Evolutionary conservation across 306 rosid species (phyloP).

Genomic region (Cucurbita ficifolia): DNA sequence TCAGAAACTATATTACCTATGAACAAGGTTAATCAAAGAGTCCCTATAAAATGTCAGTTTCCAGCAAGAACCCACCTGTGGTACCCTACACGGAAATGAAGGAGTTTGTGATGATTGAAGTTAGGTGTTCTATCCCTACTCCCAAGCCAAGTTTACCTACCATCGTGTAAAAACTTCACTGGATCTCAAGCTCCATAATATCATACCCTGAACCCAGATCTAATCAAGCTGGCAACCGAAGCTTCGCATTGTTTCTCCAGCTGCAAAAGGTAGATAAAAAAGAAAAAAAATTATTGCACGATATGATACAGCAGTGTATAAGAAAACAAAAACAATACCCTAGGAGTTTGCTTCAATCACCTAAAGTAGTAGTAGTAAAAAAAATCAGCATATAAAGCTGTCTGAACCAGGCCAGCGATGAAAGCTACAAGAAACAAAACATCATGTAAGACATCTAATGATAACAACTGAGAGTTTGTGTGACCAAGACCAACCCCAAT

Average conservation of each 20-base stretch:
- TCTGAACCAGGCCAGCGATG: conserved; percentile 74
- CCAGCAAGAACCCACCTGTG: conserved; percentile 1
- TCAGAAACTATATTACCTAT: conserved; percentile 1
- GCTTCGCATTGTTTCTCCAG: conserved; percentile 85
- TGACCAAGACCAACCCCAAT: not conserved
- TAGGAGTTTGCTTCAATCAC: conserved; percentile 17
- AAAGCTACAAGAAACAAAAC: conserved; percentile 39
- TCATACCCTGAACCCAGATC: conserved; percentile 10
- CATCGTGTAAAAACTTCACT: conserved; percentile 1
- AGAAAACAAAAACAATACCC: not conserved
- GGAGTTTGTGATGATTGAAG: conserved; percentile 2
- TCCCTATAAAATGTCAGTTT: conserved; percentile 13
- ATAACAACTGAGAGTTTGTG: not conserved
- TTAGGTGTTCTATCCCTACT: conserved; percentile 2
- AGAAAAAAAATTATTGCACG: not conserved
- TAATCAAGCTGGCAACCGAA: conserved; percentile 71
- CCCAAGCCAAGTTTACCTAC: conserved; percentile 7
- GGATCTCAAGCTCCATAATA: conserved; percentile 16
- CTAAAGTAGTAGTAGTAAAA: conserved; percentile 88
- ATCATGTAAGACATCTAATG: not conserved
- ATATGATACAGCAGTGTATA: not conserved
- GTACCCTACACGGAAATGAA: not conserved
- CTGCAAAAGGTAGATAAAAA: conserved; percentile 29
- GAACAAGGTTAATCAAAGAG: conserved; percentile 2
- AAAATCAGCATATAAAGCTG: conserved; percentile 90